These are phyloP conservation scores for Carex parvula DNA, from an alignment of 176 grass and related monocot species.

Conservation along the genomic window DNA sequence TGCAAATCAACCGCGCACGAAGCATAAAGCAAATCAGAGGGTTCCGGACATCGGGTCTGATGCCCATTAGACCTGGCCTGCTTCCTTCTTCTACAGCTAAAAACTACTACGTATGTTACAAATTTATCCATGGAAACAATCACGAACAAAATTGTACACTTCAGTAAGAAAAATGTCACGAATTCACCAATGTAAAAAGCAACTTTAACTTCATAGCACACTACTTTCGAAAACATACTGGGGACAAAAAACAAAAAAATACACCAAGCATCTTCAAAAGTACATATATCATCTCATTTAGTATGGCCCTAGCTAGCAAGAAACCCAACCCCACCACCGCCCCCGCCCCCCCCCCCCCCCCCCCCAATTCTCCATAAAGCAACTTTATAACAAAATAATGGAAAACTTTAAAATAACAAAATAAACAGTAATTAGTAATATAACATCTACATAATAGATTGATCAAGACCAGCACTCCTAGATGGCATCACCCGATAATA, in stretches of 20 bases:
- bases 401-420: background rate
- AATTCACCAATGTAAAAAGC: background rate
- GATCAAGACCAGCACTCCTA: background rate
- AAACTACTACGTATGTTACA: background rate
- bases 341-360: too few species aligned
- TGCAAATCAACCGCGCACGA: too few species aligned
- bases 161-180: background rate
- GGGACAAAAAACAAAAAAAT: background rate
- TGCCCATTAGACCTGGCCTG: too few species aligned
- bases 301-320: background rate
- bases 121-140: background rate
- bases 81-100: background rate
- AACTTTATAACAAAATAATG: background rate
- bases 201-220: background rate
- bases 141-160: background rate
- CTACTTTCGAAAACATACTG: background rate
- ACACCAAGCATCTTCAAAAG: background rate
- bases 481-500: conserved; percentile 4
- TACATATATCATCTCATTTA: background rate
- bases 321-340: background rate
- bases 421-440: conserved; percentile 4
- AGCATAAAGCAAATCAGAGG: too few species aligned
- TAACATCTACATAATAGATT: conserved; percentile 12
- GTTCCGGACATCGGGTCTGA: too few species aligned
- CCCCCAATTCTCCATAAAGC: background rate